Evolutionary conservation across 805 yeast genomes (phyloP).

Genomic region (Starmera quercuum): DNA sequence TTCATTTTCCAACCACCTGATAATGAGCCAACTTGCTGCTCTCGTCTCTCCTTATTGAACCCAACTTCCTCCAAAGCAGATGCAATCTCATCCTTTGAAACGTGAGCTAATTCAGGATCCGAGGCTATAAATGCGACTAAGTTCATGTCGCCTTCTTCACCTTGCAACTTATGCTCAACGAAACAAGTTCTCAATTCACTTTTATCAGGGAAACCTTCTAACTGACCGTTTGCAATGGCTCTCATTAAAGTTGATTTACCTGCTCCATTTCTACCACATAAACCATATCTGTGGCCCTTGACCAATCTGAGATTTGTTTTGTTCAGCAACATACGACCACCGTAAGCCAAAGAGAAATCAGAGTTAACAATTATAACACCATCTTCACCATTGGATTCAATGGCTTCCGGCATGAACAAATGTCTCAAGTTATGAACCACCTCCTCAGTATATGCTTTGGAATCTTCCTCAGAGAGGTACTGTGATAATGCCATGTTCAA

Average conservation of each 20-base stretch:
- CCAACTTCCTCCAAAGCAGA: conserved; percentile 79
- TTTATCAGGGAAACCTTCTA: conserved; percentile 95
- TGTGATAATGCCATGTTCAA: conserved; percentile 32
- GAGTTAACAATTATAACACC: conserved; percentile 91
- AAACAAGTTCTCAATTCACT: conserved; percentile 85
- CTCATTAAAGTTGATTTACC: conserved; percentile 98
- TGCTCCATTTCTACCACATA: conserved; percentile 98
- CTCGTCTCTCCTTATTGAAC: conserved; percentile 82
- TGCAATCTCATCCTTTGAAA: conserved; percentile 64
- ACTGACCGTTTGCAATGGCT: conserved; percentile 91
- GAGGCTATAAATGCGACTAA: conserved; percentile 80
- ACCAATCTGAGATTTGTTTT: conserved; percentile 82
- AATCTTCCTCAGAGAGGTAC: conserved; percentile 30
- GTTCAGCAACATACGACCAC: conserved; percentile 93
- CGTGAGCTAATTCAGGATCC: conserved; percentile 70
- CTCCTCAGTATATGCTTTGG: conserved; percentile 32
- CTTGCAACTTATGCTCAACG: conserved; percentile 95
- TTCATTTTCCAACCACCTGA: conserved; percentile 99
- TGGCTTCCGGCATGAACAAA: conserved; percentile 45
- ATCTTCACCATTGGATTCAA: conserved; percentile 58
- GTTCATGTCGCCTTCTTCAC: conserved; percentile 87
- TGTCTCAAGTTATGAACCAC: conserved; percentile 42
- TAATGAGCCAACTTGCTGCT: conserved; percentile 86
- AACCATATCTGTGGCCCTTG: conserved; percentile 95
- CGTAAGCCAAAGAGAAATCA: conserved; percentile 93